Percentiles rank a stretch among this genome's conserved stretches.
phyloP scores from a whole-genome alignment of 164 flowering plant species.

The Warburgia ugandensis region DNA sequence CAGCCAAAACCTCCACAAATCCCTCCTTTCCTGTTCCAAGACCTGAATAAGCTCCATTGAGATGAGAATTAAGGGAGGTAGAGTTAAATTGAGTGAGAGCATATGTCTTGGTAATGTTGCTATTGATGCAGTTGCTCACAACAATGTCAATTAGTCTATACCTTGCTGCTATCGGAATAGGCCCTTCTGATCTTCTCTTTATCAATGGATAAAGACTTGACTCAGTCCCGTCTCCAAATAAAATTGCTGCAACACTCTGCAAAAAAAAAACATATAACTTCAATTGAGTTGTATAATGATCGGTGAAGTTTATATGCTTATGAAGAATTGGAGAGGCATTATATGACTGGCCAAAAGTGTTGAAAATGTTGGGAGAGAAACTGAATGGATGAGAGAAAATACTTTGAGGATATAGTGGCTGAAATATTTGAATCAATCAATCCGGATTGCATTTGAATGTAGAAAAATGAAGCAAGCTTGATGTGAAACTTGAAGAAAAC shows the following conservation, averaged over 20 bases:
- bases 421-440: background rate
- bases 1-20: constrained; percentile 91
- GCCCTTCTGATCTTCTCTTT: constrained; percentile 87
- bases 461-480: background rate
- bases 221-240: constrained; percentile 92
- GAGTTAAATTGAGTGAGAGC: constrained; percentile 92
- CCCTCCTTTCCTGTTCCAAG: constrained; percentile 84
- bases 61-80: constrained; percentile 84
- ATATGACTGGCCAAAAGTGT: background rate
- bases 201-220: constrained; percentile 81
- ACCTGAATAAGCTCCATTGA: constrained; percentile 80
- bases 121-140: constrained; percentile 89
- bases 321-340: background rate
- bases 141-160: constrained; percentile 85
- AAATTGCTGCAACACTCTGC: constrained; percentile 84
- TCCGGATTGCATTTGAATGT: background rate
- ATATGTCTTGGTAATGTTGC: constrained; percentile 74
- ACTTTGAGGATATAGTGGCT: background rate
- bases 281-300: background rate
- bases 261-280: constrained; percentile 3
- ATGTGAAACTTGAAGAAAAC: no score
- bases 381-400: background rate
- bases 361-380: background rate
- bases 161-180: constrained; percentile 83
- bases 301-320: background rate